A percentile compares a stretch with the other conserved stretches of the same genome.
Evolutionary conservation across 805 yeast genomes (phyloP).

Genomic region (Zygosaccharomyces bisporus): DNA sequence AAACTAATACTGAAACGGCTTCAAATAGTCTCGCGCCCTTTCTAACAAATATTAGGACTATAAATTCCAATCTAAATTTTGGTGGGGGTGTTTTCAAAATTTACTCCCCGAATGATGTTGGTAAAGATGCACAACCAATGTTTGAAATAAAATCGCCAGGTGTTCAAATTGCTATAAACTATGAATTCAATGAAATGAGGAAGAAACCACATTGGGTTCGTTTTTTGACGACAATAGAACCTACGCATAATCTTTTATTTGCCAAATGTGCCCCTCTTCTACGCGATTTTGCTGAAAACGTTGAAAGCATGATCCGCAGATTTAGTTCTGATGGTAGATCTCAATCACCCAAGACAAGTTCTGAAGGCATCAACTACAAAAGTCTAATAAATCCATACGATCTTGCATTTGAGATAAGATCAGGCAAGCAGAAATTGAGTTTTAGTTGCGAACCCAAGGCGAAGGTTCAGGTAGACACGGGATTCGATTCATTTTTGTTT

Average conservation of each 20-base stretch:
- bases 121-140: constrained; percentile 42
- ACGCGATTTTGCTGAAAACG: constrained; percentile 50
- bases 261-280: constrained; percentile 79
- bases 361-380: constrained; percentile 38
- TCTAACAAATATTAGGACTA: constrained; percentile 33
- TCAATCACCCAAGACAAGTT: constrained; percentile 9
- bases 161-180: constrained; percentile 54
- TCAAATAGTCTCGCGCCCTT: constrained; percentile 22
- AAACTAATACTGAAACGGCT: constrained; percentile 9
- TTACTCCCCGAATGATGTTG: constrained; percentile 39
- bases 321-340: constrained; percentile 17
- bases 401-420: constrained; percentile 55
- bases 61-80: constrained; percentile 53
- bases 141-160: constrained; percentile 74
- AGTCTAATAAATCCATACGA: constrained; percentile 53
- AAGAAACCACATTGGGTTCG: constrained; percentile 30
- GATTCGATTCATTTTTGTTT: constrained; percentile 62
- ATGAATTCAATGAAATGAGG: constrained; percentile 30
- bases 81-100: constrained; percentile 64
- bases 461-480: constrained; percentile 80
- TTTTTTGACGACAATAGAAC: constrained; percentile 30
- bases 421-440: constrained; percentile 70
- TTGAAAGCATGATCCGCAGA: constrained; percentile 45
- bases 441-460: constrained; percentile 94
- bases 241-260: constrained; percentile 66